Conservation (phyloP, 805 yeast genomes). For the Zygosaccharomyces kombuchaensis region DNA sequence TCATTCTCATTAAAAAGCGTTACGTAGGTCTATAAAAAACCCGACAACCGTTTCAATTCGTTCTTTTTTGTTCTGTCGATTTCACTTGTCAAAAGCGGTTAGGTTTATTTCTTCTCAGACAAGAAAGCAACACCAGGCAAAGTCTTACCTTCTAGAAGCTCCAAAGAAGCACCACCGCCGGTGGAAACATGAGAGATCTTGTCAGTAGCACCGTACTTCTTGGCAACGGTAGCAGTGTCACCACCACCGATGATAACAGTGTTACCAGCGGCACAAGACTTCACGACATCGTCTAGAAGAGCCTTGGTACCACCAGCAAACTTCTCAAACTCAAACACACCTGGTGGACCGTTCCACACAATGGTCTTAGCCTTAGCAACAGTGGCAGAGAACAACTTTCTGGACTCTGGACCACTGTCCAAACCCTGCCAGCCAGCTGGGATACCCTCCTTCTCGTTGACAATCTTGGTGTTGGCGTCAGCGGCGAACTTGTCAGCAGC, state of each 20-base stretch:
- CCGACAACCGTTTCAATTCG: background rate
- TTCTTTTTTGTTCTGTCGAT: conserved; percentile 1
- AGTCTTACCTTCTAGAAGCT: conserved; percentile 96
- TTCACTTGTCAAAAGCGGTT: background rate
- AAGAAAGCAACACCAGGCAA: conserved; percentile 97
- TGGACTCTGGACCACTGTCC: conserved; percentile 90
- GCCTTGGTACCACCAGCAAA: conserved; percentile 91
- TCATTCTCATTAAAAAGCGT: conserved; percentile 4
- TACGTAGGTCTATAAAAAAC: conserved; percentile 7
- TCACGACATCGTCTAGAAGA: conserved; percentile 81
- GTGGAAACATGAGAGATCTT: conserved; percentile 97
- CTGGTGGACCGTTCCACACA: conserved; percentile 99
- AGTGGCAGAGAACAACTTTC: conserved; percentile 71
- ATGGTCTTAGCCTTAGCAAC: conserved; percentile 94
- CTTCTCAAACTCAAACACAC: conserved; percentile 95
- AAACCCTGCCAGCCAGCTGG: conserved; percentile 95
- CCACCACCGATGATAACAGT: conserved; percentile 97
- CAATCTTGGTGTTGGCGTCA: conserved; percentile 81
- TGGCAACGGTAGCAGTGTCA: conserved; percentile 98
- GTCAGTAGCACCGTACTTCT: conserved; percentile 95
- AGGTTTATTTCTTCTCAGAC: conserved; percentile 54
- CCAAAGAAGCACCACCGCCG: conserved; percentile 99
- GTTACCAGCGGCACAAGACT: conserved; percentile 81
- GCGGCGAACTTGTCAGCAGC: conserved; percentile 92
- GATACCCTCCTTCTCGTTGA: conserved; percentile 86